Base-by-base conservation (phyloP, 495 filamentous ascomycete genomes). In the Penicillium subrubescens region DNA sequence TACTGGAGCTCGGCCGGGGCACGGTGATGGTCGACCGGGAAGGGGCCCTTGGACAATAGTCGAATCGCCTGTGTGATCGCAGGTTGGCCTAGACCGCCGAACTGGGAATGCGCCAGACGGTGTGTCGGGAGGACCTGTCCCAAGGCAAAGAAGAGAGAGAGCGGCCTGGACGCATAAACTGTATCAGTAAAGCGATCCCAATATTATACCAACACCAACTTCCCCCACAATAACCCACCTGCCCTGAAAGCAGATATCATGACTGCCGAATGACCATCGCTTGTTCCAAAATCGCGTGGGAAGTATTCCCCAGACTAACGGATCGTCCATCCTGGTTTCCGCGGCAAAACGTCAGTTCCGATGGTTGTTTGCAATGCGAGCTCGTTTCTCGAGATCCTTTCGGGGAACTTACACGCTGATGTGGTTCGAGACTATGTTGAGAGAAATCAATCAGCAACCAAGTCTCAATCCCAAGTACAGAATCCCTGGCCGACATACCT, bases 71-170 rank as follows among this genome's bases (percentile, higher is more conserved):
- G 86, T 8, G 88, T 88, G n/a, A 99, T 84, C 25, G 90, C 92
- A 34, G 95, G 90, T 73, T 99, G 95, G 69, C 94, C 95, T 65
- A 94, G 85, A 5, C 94, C 94, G 51, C 79, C 79, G 53, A 82
- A 76, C 3, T 73, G 73, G 14, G 92, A 95, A 78, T 97, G 86
- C 10, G 87, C 87, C 10, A 83, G 73, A 46, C 95, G 90, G 72
- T 97, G 92, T 11, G 91, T 96, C 25, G 94, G 95, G 2, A 97
- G 84, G 34, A 93, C 90, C 77, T 99, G 92, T 67, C 95, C 95
- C 69, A 89, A 81, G 44, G 82, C 83, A 81, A 97, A 98, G 84
- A 97, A 97, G 63, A 70, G 78, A 67, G 68, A 88, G 67, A 71
- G 83, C 15, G 75, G 90, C 88, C 70, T 75, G 25, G 21, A 14